These are phyloP conservation scores for Wickerhamiella bombiphila DNA, from an alignment of 805 yeast species.

Conservation along the genomic window DNA sequence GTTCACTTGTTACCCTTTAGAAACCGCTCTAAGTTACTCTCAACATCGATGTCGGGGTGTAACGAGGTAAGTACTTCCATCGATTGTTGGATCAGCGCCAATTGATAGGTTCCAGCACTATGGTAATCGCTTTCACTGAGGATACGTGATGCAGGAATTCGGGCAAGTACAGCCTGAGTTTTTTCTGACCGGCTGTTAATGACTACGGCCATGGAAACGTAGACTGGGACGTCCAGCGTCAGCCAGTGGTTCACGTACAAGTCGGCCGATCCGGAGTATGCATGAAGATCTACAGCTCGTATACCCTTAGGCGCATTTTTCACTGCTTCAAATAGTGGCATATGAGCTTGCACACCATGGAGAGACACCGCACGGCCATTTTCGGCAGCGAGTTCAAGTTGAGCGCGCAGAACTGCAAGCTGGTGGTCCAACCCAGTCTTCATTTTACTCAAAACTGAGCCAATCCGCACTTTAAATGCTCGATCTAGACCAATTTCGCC, in stretches of 20 bases:
- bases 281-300: constrained; percentile 52
- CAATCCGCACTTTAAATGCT: constrained; percentile 46
- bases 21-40: background rate
- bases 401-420: constrained; percentile 32
- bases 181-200: constrained; percentile 29
- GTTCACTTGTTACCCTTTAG: background rate
- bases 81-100: constrained; percentile 7
- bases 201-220: constrained; percentile 40
- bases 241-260: constrained; percentile 24
- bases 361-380: constrained; percentile 44
- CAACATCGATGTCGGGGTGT: background rate
- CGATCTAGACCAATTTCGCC: constrained; percentile 94
- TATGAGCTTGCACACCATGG: constrained; percentile 77
- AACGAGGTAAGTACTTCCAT: constrained; percentile 2
- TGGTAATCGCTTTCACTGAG: constrained; percentile 42
- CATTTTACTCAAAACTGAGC: constrained; percentile 27
- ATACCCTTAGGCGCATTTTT: constrained; percentile 14
- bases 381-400: constrained; percentile 40
- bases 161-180: constrained; percentile 20
- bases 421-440: constrained; percentile 60
- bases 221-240: constrained; percentile 21
- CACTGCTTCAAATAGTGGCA: constrained; percentile 37
- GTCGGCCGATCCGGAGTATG: constrained; percentile 73
- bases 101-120: constrained; percentile 20
- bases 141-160: constrained; percentile 26